phyloP scores from a whole-genome alignment of 169 alveolate genomes.

The Perkinsus chesapeaki region DNA sequence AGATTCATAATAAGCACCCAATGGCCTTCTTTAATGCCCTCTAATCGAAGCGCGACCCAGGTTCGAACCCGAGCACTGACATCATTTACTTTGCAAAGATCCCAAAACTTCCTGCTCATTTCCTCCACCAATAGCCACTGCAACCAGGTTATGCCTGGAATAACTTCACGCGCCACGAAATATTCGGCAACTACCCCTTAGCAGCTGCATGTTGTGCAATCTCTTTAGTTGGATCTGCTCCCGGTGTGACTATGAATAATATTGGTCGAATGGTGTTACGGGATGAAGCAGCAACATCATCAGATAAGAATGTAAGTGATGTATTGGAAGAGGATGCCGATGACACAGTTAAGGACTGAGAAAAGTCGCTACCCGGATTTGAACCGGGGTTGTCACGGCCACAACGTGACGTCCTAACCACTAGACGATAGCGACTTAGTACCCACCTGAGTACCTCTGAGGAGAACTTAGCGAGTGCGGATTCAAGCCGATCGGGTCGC shows the following conservation, averaged over 20 bases:
- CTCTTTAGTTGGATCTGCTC: slow-evolving; percentile 83
- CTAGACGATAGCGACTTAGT: background rate
- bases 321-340: slow-evolving; percentile 69
- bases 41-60: background rate
- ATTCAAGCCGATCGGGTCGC: slow-evolving; percentile 82
- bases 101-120: slow-evolving; percentile 66
- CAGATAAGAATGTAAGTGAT: slow-evolving; percentile 47
- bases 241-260: slow-evolving; percentile 76
- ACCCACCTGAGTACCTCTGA: slow-evolving; percentile 39
- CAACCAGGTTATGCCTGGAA: background rate
- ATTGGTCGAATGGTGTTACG: slow-evolving; percentile 52
- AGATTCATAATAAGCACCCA: slow-evolving; percentile 82
- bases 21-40: slow-evolving; percentile 70
- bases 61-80: background rate
- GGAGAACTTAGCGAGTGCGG: slow-evolving; percentile 65
- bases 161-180: background rate
- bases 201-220: slow-evolving; percentile 70
- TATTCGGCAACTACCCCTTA: slow-evolving; percentile 34
- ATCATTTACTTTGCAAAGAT: slow-evolving; percentile 23
- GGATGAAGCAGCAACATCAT: slow-evolving; percentile 54
- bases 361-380: background rate
- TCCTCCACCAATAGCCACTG: slow-evolving; percentile 84
- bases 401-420: background rate
- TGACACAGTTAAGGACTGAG: slow-evolving; percentile 47
- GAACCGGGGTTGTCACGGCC: background rate